Evolutionary conservation across 2,329 filamentous ascomycete species (phyloP).

Genomic region (Xylaria sp.): DNA sequence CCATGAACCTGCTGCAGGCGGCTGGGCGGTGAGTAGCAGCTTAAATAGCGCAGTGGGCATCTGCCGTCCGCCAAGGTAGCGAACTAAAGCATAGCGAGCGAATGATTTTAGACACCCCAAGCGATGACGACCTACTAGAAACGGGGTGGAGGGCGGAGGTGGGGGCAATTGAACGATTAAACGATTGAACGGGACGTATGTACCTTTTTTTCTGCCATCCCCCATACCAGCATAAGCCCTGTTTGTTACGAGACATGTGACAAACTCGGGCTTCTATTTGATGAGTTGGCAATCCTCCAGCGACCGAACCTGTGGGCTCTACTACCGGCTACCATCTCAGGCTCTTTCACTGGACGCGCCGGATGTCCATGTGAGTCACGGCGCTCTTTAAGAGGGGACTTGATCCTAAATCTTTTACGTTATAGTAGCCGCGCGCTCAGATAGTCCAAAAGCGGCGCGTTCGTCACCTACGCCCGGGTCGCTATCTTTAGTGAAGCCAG

Average conservation of each 20-base stretch:
- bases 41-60: slow-evolving; percentile 36
- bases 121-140: slow-evolving; percentile 33
- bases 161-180: too few relatives aligned
- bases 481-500: slow-evolving; percentile 25
- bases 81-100: slow-evolving; percentile 29
- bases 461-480: slow-evolving; percentile 27
- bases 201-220: slow-evolving; percentile 17
- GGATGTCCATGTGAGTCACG: slow-evolving; percentile 38
- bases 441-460: slow-evolving; percentile 21
- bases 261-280: slow-evolving; percentile 33
- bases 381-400: slow-evolving; percentile 16
- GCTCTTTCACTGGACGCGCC: slow-evolving; percentile 16
- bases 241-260: slow-evolving; percentile 39
- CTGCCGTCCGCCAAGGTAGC: slow-evolving; percentile 32
- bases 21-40: slow-evolving; percentile 38
- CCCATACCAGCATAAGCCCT: slow-evolving; percentile 28
- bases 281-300: slow-evolving; percentile 39
- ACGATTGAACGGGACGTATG: slow-evolving; percentile 27
- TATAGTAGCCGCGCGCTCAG: slow-evolving; percentile 30
- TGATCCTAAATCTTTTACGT: not conserved
- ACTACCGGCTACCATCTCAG: not conserved
- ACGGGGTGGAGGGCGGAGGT: slow-evolving; percentile 28
- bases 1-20: slow-evolving; percentile 38
- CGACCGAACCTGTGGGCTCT: slow-evolving; percentile 32
- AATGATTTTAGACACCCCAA: slow-evolving; percentile 25